Evolutionary conservation across 2,329 filamentous ascomycete genomes (phyloP), one percentile per base, ranked within the genome.

Genomic region (Penicillium sp.): DNA sequence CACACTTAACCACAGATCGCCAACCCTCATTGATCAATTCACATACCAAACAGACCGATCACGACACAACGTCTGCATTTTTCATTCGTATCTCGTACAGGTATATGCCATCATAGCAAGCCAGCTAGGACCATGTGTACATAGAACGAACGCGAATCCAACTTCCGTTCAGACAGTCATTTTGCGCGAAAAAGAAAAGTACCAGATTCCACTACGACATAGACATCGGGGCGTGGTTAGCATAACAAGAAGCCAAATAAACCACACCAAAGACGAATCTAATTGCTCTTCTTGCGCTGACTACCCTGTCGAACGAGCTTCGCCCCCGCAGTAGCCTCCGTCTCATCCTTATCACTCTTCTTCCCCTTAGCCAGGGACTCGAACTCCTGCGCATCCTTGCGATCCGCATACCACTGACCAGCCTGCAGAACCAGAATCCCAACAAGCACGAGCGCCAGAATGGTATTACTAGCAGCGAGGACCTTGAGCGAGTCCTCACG

Each of bases 321-420:
- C 20, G 56, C 48, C 24, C 48, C 55, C 1, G 57, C 24, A 23
- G 44, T 38, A 10, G 47, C 39, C 15, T 38, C 47, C 13, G 23
- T 41, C 37, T 53, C 56, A 33, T 43, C 47, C 38, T 56, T 53
- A 18, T 76, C 69, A 28, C 8, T 28, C 59, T 84, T 81, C 56
- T 58, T 57, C 12, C 43, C 55, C 6, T 18, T 40, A 15, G 55
- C 54, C 38, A 86, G 78, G 66, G 82, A 80, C 65, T 81, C 82
- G 48, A 81, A 78, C 71, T 96, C 91, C 68, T 91, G 87, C 64
- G 80, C 79, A 72, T 97, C 91, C 75, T 95, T 95, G 67, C 88
- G 81, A 80, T 97, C 91, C 24, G 93, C 93, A 75, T 98, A 98
- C 93, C 92, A 97, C 79, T 97, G 89, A 9, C 93, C 93, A 18